phyloP scores from a whole-genome alignment of 1,284 basidiomycete genomes.

The Cryptococcus sp. region DNA sequence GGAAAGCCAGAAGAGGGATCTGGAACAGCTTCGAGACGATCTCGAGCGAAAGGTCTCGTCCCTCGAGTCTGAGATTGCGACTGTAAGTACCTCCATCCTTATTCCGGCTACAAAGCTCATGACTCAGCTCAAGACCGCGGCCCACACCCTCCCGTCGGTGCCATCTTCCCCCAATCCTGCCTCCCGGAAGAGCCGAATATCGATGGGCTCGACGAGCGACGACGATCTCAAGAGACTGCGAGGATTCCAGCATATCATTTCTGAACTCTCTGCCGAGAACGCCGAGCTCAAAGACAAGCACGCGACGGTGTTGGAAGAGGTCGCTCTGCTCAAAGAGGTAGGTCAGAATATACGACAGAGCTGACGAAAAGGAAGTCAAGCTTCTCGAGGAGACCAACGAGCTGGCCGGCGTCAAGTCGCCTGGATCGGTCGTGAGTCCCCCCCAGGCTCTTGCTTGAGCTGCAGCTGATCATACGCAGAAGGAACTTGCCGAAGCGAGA shows the following conservation, averaged over 20 bases:
- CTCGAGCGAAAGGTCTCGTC: slow-evolving; percentile 25
- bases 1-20: slow-evolving; percentile 18
- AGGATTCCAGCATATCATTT: slow-evolving; percentile 63
- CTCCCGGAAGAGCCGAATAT: slow-evolving; percentile 9
- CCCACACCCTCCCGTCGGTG: not conserved
- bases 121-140: slow-evolving; percentile 18
- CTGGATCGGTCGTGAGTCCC: not conserved
- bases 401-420: not conserved
- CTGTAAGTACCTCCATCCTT: slow-evolving; percentile 15
- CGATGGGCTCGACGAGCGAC: slow-evolving; percentile 18
- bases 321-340: slow-evolving; percentile 59
- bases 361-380: slow-evolving; percentile 28
- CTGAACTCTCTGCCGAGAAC: slow-evolving; percentile 79
- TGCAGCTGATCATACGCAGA: slow-evolving; percentile 7
- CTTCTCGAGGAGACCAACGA: slow-evolving; percentile 30
- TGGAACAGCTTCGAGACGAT: slow-evolving; percentile 9
- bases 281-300: slow-evolving; percentile 59
- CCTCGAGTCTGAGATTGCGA: slow-evolving; percentile 29
- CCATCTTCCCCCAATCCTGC: slow-evolving; percentile 1
- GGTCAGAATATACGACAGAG: slow-evolving; percentile 10
- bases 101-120: not conserved
- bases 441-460: not conserved
- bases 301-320: slow-evolving; percentile 69
- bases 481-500: slow-evolving; percentile 31
- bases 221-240: slow-evolving; percentile 40